phyloP scores from a whole-genome alignment of 257 asterid species.

The Capsicum rhomboideum region DNA sequence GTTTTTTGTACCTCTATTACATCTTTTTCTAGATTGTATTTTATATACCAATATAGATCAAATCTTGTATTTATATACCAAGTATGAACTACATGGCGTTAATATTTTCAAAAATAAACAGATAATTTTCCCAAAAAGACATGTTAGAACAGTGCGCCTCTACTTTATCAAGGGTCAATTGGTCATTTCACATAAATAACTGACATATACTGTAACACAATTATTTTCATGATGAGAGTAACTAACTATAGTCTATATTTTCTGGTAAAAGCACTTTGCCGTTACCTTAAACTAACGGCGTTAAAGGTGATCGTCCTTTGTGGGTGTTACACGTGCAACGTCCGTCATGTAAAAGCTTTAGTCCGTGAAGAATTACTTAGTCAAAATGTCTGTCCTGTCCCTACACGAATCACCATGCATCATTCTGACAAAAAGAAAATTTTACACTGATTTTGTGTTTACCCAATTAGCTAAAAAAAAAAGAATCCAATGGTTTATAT shows the following conservation, averaged over 20 bases:
- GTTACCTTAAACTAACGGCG: conserved; percentile 1
- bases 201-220: too few species aligned
- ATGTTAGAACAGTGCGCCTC: too few species aligned
- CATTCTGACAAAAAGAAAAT: neutral
- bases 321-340: neutral
- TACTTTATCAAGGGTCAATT: neutral
- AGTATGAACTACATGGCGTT: too few species aligned
- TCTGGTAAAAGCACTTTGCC: neutral
- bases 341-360: neutral
- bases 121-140: too few species aligned
- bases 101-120: too few species aligned
- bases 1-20: too few species aligned
- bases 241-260: neutral
- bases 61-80: too few species aligned
- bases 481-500: neutral
- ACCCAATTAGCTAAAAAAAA: neutral
- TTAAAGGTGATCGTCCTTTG: neutral
- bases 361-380: neutral
- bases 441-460: neutral
- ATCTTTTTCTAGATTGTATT: too few species aligned
- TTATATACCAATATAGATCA: too few species aligned
- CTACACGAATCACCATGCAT: neutral
- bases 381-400: neutral
- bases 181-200: too few species aligned
- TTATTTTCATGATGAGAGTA: neutral